Evolutionary conservation across 2,329 filamentous ascomycete species (phyloP).

Genomic region (Aspergillus sclerotialis): DNA sequence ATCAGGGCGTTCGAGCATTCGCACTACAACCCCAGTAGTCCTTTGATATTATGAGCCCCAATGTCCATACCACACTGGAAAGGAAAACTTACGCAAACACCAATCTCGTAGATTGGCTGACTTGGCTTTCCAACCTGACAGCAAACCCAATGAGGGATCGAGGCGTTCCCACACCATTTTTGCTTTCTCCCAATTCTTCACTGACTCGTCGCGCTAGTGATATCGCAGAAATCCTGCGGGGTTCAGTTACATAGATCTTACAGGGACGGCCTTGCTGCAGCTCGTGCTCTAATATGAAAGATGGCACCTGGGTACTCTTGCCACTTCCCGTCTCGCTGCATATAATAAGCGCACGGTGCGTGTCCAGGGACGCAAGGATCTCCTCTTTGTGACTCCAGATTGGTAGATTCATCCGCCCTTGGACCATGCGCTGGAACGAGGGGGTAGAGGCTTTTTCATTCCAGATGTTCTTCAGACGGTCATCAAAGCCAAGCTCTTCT

Average conservation of each 20-base stretch:
- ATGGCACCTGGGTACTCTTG: constrained; percentile 95
- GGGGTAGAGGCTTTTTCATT: constrained; percentile 41
- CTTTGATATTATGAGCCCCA: constrained; percentile 17
- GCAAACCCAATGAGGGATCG: constrained; percentile 89
- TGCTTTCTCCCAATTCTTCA: constrained; percentile 84
- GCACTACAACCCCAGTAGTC: constrained; percentile 80
- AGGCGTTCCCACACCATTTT: constrained; percentile 70
- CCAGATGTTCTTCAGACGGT: constrained; percentile 47
- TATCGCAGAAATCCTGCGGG: constrained; percentile 90
- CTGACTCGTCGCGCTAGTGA: constrained; percentile 89
- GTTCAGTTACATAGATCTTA: constrained; percentile 94
- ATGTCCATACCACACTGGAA: not conserved
- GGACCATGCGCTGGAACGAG: constrained; percentile 71
- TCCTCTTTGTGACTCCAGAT: constrained; percentile 80
- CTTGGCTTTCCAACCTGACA: constrained; percentile 85
- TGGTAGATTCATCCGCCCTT: constrained; percentile 70
- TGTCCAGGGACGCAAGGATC: constrained; percentile 69
- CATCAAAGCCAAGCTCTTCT: constrained; percentile 21
- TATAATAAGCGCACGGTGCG: constrained; percentile 81
- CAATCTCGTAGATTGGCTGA: constrained; percentile 70
- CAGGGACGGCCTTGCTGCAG: constrained; percentile 71
- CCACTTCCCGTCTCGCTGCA: constrained; percentile 96
- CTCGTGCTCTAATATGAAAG: constrained; percentile 86
- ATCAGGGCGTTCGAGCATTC: constrained; percentile 87
- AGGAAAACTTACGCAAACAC: constrained; percentile 66